These are phyloP conservation scores for Starmerella etchellsii DNA, from an alignment of 805 yeast genomes.

Conservation along the genomic window DNA sequence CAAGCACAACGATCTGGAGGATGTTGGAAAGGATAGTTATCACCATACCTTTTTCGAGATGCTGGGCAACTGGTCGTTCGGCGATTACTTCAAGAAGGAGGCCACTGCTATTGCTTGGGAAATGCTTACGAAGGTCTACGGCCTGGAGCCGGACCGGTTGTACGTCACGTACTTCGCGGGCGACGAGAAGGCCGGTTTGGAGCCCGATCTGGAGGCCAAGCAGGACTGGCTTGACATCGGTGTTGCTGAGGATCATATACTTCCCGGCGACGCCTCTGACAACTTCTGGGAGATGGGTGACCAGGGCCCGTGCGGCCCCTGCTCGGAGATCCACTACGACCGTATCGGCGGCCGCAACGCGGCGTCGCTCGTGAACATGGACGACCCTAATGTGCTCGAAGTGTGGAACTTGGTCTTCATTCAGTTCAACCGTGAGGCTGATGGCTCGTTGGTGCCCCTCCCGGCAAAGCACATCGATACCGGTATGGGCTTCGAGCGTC, in stretches of 20 bases:
- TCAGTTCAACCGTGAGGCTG: conserved; percentile 90
- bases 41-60: conserved; percentile 98
- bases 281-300: conserved; percentile 99
- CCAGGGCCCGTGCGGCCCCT: conserved; percentile 99
- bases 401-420: conserved; percentile 97
- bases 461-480: conserved; percentile 97
- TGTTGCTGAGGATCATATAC: conserved; percentile 78
- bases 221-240: conserved; percentile 77
- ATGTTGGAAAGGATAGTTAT: conserved; percentile 94
- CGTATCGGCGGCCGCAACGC: conserved; percentile 98
- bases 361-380: conserved; percentile 76
- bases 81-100: conserved; percentile 94
- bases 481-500: conserved; percentile 97
- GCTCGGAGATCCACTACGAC: conserved; percentile 95
- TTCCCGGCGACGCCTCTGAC: conserved; percentile 82
- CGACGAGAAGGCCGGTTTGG: conserved; percentile 65
- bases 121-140: conserved; percentile 71
- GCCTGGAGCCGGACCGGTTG: conserved; percentile 62
- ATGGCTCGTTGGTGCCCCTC: conserved; percentile 60
- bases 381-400: conserved; percentile 95
- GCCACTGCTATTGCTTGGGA: conserved; percentile 89
- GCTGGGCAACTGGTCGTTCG: conserved; percentile 99
- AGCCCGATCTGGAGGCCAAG: conserved; percentile 90
- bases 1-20: conserved; percentile 91
- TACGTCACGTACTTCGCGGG: conserved; percentile 97